These are phyloP conservation scores for Nemophila menziesii DNA, from an alignment of 257 asterid species.

Conservation along the genomic window DNA sequence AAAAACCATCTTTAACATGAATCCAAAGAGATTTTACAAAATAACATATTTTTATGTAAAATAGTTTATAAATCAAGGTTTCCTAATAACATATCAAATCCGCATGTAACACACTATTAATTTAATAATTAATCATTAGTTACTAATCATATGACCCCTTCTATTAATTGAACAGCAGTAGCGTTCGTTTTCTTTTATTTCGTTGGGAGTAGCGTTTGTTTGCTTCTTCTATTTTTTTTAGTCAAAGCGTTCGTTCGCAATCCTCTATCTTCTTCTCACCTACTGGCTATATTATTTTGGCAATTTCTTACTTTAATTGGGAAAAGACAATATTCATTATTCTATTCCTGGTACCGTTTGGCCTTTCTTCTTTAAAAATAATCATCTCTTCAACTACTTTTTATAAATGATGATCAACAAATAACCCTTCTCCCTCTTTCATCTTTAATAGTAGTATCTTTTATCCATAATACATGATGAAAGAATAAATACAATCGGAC, in stretches of 20 bases:
- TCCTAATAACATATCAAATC: no score
- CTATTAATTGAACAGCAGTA: no score
- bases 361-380: constrained; percentile 17
- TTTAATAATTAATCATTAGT: no score
- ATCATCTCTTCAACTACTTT: constrained; percentile 23
- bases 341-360: constrained; percentile 13
- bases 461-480: no score
- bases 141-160: no score
- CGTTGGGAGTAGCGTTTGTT: background rate
- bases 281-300: constrained; percentile 1
- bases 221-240: no score
- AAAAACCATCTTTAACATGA: no score
- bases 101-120: no score
- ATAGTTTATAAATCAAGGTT: no score
- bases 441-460: background rate
- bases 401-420: background rate
- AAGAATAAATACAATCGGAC: no score
- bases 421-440: constrained; percentile 3
- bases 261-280: background rate
- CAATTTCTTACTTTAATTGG: constrained; percentile 4
- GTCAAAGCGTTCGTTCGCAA: background rate
- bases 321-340: constrained; percentile 17
- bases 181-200: constrained; percentile 1
- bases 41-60: no score
- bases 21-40: no score